Evolutionary conservation across 257 asterid genomes (phyloP).

Genomic region (Ophiorrhiza pumila): DNA sequence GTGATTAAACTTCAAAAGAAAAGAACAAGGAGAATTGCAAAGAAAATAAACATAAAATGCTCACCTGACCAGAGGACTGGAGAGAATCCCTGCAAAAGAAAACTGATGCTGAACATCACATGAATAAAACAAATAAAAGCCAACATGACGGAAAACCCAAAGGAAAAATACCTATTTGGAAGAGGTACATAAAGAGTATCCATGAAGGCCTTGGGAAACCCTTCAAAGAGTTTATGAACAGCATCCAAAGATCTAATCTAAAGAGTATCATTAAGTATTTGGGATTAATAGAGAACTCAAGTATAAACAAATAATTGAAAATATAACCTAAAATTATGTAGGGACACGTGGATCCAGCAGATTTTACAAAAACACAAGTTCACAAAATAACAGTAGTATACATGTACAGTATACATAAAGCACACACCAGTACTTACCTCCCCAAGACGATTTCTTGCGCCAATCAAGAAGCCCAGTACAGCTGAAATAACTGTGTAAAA

Average conservation of each 20-base stretch:
- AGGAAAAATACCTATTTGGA: conserved; percentile 45
- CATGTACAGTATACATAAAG: background rate
- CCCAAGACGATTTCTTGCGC: conserved; percentile 97
- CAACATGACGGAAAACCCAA: conserved; percentile 1
- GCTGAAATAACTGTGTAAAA: conserved; percentile 93
- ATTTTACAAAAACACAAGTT: background rate
- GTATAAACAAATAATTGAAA: background rate
- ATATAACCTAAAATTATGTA: background rate
- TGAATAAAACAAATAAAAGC: background rate
- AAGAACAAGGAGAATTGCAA: background rate
- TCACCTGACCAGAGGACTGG: conserved; percentile 67
- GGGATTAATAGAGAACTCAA: background rate
- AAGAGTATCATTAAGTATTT: conserved; percentile 27
- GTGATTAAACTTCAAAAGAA: background rate
- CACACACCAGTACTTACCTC: conserved; percentile 44
- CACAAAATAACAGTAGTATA: background rate
- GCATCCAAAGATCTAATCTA: conserved; percentile 97
- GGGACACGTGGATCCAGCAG: background rate
- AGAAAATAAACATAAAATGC: conserved; percentile 26
- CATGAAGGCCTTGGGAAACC: conserved; percentile 91
- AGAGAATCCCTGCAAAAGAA: conserved; percentile 60
- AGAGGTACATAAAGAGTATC: conserved; percentile 69
- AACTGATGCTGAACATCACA: conserved; percentile 18
- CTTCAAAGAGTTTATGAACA: conserved; percentile 89
- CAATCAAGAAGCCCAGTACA: conserved; percentile 83